Evolutionary conservation across 2,329 filamentous ascomycete genomes (phyloP).

Genomic region (Claviceps citrina): DNA sequence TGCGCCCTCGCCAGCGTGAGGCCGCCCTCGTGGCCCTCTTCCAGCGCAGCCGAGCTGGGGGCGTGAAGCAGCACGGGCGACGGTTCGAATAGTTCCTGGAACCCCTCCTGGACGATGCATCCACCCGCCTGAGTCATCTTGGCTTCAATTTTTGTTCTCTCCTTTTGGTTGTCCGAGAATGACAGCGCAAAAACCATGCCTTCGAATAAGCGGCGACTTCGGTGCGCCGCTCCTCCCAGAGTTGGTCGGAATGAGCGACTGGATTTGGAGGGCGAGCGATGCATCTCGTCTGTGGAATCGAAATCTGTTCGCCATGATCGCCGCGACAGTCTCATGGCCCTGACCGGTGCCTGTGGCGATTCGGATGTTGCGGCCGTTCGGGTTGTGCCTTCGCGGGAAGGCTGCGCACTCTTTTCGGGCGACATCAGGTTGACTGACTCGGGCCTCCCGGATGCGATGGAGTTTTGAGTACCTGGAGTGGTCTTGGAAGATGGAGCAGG

Average conservation of each 20-base stretch:
- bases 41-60: slow-evolving; percentile 16
- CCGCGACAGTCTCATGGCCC: slow-evolving; percentile 10
- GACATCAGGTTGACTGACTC: slow-evolving; percentile 13
- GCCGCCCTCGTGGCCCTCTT: slow-evolving; percentile 14
- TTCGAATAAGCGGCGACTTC: slow-evolving; percentile 40
- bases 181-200: slow-evolving; percentile 83
- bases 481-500: slow-evolving; percentile 22
- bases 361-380: slow-evolving; percentile 11
- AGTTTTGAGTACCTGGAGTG: slow-evolving; percentile 21
- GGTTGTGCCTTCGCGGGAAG: slow-evolving; percentile 9
- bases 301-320: slow-evolving; percentile 20
- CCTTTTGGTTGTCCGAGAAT: slow-evolving; percentile 32
- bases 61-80: slow-evolving; percentile 19
- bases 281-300: slow-evolving; percentile 34
- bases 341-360: slow-evolving; percentile 14
- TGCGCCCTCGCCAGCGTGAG: slow-evolving; percentile 40
- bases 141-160: slow-evolving; percentile 35
- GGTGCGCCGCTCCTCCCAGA: slow-evolving; percentile 12
- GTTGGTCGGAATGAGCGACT: slow-evolving; percentile 15
- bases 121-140: slow-evolving; percentile 60
- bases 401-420: slow-evolving; percentile 9
- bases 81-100: slow-evolving; percentile 62
- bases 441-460: slow-evolving; percentile 11
- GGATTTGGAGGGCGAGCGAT: slow-evolving; percentile 21
- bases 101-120: slow-evolving; percentile 54